Base-by-base conservation (phyloP, 176 grass and related monocot genomes). In the Coix lacrymajobi region DNA sequence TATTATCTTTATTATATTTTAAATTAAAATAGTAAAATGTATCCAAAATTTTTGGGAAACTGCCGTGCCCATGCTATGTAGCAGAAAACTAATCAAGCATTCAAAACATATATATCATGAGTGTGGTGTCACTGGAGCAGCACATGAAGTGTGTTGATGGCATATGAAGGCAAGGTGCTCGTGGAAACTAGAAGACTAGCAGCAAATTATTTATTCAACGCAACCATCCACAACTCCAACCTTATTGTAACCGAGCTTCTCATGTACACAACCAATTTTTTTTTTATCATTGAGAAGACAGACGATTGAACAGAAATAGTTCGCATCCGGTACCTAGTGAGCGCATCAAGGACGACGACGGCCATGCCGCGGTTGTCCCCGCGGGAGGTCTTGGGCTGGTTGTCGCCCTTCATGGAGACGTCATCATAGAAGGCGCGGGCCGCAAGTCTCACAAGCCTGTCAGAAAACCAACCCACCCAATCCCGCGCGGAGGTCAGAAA, bases 351-450 rank as follows among this genome's bases (percentile, higher is more conserved):
- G 41, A 99, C 96, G 19, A 99, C 93, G 43, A 99, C 93, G 57
- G 96, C 93, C 91, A 99, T 99, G 38, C 96, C 96, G 44, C 96
- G 87, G 88, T 99, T 99, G 87, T 99, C 96, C n/a, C 89, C 91
- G 19, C 93, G 90, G 75, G 93, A 90, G 33, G 88, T 87, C 85
- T 99, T 99, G 43, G 91, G 83, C 82, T 96, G 96, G 85, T 90
- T 99, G 49, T 93, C 96, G 41, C 96, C 96, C 79, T 95, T 98
- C 83, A 93, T 93, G 17, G 93, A 92, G 62, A 98, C 89, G 71
- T 98, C 91, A 37, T 95, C 96, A 39, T 98, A 98, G 77, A 98
- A 98, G 36, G 96, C 96, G 39, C 93, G 90, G 44, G 93, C 96
- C 22, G 87, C 89, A 67, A 98, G 91, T 85, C 86, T 90, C 77